Base-by-base conservation (phyloP, 1,284 basidiomycete genomes). In the Heterobasidion irregulare region DNA sequence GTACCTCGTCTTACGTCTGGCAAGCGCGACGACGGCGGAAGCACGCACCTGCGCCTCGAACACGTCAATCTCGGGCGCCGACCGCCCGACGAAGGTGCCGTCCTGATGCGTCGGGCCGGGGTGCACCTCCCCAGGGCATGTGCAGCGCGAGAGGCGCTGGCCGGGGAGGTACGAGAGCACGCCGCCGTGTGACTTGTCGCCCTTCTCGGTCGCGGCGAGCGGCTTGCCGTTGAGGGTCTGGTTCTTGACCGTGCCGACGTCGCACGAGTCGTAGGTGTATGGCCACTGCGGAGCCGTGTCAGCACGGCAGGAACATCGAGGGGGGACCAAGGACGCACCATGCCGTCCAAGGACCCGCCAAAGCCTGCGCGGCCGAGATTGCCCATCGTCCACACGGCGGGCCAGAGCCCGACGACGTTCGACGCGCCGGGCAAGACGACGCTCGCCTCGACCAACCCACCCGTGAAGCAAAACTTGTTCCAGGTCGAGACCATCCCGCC, bases 381-480 rank as follows among this genome's bases (percentile, higher is more conserved):
- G 16, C 77, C 77, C 75, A 78, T 76, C 7, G 71, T 71, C 77
- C 77, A 58, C 34, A 59, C 69, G 36, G 75, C 77, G 34, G 78
- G 78, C 77, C 77, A 83, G 56, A 80, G 68, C 51, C 83, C 83
- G 43, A 60, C 52, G 41, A 79, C 59, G 54, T 75, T 75, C 63
- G 78, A 83, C 15, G 71, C 71, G 0, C 95, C 96, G 0, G 96
- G 95, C 8, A 98, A 72, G n/a, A 78, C 80, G n/a, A 94, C 83
- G 6, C 79, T 77, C 6, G 80, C 78, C 63, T 86, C 80, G 51
- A 93, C 70, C 57, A 90, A 72, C 26, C 91, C 91, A 36, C 92
- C 92, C 1, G 89, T 94, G 72, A 98, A 98, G 71, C 95, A 98
- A 65, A 97, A 90, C 69, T 97, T 93, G 69, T 94, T 94, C 92